Evolutionary conservation across 2,329 filamentous ascomycete genomes (phyloP).

Genomic region (Akanthomyces muscarius): DNA sequence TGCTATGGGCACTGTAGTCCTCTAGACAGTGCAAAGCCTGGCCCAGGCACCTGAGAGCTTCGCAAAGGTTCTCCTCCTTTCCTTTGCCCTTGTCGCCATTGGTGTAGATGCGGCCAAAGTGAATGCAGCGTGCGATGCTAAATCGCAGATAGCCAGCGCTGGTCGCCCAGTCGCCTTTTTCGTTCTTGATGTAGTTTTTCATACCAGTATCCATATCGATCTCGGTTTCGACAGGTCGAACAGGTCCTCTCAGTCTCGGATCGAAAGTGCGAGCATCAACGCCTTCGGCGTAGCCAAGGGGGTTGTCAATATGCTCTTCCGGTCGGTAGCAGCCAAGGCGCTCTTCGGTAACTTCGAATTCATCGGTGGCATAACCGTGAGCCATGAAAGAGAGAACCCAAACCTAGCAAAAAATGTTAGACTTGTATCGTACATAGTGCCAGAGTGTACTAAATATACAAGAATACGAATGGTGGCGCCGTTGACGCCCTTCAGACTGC

Average conservation of each 20-base stretch:
- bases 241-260: constrained; percentile 72
- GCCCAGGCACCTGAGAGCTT: constrained; percentile 71
- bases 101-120: constrained; percentile 72
- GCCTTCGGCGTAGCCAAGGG: constrained; percentile 81
- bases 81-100: constrained; percentile 57
- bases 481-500: constrained; percentile 73
- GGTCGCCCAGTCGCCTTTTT: constrained; percentile 81
- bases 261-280: constrained; percentile 81
- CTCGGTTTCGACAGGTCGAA: constrained; percentile 66
- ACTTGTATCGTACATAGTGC: background rate
- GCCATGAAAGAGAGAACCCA: constrained; percentile 79
- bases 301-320: constrained; percentile 72
- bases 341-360: constrained; percentile 80
- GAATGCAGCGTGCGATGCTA: constrained; percentile 69
- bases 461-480: constrained; percentile 74
- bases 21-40: constrained; percentile 75
- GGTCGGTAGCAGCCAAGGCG: constrained; percentile 76
- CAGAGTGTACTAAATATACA: constrained; percentile 33
- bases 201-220: constrained; percentile 79
- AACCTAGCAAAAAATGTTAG: constrained; percentile 39
- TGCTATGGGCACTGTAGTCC: constrained; percentile 77
- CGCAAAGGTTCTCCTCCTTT: constrained; percentile 73
- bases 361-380: constrained; percentile 80
- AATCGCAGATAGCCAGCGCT: constrained; percentile 79
- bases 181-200: constrained; percentile 99